phyloP scores from a whole-genome alignment of 257 asterid species.

The Marsdenia floribunda region DNA sequence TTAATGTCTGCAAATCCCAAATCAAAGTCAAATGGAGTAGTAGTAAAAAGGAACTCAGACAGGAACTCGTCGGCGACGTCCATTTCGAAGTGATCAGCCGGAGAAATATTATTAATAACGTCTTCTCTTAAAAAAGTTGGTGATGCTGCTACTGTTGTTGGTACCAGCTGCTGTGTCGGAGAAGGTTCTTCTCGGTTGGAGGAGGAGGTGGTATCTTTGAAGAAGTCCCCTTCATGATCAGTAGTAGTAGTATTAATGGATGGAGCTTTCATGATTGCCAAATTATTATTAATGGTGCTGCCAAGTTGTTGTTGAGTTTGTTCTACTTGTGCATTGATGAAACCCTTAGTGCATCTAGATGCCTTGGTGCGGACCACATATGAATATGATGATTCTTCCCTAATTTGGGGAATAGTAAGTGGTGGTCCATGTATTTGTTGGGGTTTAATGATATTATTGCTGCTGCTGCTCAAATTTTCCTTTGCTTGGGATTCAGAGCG shows the following conservation, averaged over 20 bases:
- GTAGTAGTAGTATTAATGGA: neutral
- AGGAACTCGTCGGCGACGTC: neutral
- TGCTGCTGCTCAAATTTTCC: neutral
- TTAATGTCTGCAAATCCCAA: neutral
- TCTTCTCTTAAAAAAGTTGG: neutral
- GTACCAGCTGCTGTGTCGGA: no score
- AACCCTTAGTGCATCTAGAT: conserved; percentile 8
- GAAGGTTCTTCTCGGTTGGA: no score
- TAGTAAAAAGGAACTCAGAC: neutral
- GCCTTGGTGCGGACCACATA: conserved; percentile 19
- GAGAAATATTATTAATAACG: no score
- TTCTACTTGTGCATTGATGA: conserved; percentile 1
- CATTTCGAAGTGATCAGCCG: conserved; percentile 2
- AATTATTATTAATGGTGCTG: neutral
- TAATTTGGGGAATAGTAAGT: neutral
- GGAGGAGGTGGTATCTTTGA: no score
- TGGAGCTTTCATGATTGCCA: neutral
- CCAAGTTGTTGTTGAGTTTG: neutral
- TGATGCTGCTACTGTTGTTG: no score
- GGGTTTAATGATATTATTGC: neutral
- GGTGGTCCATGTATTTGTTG: neutral
- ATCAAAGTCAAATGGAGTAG: neutral
- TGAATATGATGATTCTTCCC: neutral
- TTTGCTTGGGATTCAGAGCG: neutral
- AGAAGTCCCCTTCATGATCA: no score